Percentiles rank a stretch among this genome's conserved stretches.
phyloP scores from a whole-genome alignment of 805 yeast genomes.

The Pichia heedii region DNA sequence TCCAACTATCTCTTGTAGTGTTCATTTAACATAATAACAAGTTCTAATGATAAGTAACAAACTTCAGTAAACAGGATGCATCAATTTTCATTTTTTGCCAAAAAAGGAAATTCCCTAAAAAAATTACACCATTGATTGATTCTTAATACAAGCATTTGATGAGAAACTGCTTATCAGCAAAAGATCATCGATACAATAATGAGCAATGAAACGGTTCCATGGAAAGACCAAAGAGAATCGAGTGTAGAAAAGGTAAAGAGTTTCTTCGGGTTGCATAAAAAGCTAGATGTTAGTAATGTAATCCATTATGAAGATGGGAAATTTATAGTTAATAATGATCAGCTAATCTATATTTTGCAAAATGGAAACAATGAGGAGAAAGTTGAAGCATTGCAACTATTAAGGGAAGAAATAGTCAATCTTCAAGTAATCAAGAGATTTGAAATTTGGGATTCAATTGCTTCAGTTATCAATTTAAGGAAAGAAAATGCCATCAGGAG shows the following conservation, averaged over 20 bases:
- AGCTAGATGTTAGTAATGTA: slow-evolving; percentile 4
- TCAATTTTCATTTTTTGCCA: too few relatives aligned
- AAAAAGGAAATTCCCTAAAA: neutral
- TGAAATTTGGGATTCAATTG: slow-evolving; percentile 67
- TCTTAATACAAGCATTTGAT: too few relatives aligned
- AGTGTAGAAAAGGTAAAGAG: neutral
- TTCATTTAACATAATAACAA: neutral
- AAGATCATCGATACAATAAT: too few relatives aligned
- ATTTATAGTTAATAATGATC: slow-evolving; percentile 12
- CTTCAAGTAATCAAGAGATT: slow-evolving; percentile 51
- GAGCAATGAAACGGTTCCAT: too few relatives aligned
- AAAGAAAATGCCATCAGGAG: slow-evolving; percentile 30
- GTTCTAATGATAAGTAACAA: neutral
- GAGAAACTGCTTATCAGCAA: too few relatives aligned
- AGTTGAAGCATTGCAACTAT: slow-evolving; percentile 41
- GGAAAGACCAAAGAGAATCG: too few relatives aligned
- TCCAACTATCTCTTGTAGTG: too few relatives aligned
- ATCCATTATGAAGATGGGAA: neutral
- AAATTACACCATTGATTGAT: too few relatives aligned
- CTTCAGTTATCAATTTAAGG: slow-evolving; percentile 38
- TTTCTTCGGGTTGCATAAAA: neutral
- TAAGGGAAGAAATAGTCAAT: slow-evolving; percentile 42
- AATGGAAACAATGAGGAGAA: slow-evolving; percentile 24
- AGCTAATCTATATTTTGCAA: slow-evolving; percentile 14
- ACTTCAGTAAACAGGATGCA: too few relatives aligned